A percentile compares a stretch with the other conserved stretches of the same genome.
Evolutionary conservation across 768 basidiomycete genomes (phyloP).

Genomic region (Dendrothele bispora): DNA sequence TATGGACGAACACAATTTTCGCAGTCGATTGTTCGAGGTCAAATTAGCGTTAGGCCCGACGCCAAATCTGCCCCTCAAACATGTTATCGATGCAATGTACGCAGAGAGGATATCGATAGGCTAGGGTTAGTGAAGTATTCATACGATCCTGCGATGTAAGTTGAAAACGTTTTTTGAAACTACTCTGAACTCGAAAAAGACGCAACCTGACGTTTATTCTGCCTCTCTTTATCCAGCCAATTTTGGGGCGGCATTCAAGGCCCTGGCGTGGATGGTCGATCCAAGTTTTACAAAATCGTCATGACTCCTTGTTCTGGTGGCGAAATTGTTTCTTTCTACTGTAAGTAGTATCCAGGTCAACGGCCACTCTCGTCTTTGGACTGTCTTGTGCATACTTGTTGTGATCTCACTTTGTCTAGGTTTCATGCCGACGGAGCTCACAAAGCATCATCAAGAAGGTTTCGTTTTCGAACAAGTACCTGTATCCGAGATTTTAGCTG

Average conservation of each 20-base stretch:
- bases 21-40: slow-evolving; percentile 24
- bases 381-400: slow-evolving; percentile 25
- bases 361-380: not conserved
- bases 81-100: slow-evolving; percentile 30
- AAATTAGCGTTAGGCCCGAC: too few relatives aligned
- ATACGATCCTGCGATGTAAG: slow-evolving; percentile 27
- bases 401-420: slow-evolving; percentile 28
- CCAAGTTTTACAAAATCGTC: slow-evolving; percentile 32
- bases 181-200: not conserved
- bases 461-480: slow-evolving; percentile 29
- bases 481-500: slow-evolving; percentile 25
- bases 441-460: too few relatives aligned
- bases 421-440: too few relatives aligned
- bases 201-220: too few relatives aligned
- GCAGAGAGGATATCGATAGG: slow-evolving; percentile 22
- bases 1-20: not conserved
- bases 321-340: slow-evolving; percentile 28
- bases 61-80: slow-evolving; percentile 28
- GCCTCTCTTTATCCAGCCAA: too few relatives aligned
- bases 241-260: slow-evolving; percentile 29
- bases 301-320: slow-evolving; percentile 28
- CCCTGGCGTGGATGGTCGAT: too few relatives aligned
- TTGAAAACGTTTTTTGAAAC: not conserved
- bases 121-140: slow-evolving; percentile 26
- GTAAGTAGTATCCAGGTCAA: slow-evolving; percentile 8